phyloP scores from a whole-genome alignment of 1,284 basidiomycete genomes.

The Moesziomyces globuligerus region DNA sequence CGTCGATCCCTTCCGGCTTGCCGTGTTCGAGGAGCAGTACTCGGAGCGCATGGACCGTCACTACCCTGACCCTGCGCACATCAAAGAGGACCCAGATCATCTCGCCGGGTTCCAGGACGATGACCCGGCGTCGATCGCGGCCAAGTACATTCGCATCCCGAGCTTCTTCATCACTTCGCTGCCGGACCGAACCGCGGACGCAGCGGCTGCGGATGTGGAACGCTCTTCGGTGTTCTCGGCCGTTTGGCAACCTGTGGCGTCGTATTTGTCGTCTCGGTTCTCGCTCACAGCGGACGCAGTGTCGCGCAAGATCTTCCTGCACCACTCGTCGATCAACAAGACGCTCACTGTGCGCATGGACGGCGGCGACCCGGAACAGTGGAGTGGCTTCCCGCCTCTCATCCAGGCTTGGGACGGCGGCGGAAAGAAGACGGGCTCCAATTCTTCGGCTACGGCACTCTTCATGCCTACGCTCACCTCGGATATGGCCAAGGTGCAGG shows the following conservation, averaged over 20 bases:
- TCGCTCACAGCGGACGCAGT: conserved; percentile 14
- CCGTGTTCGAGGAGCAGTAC: conserved; percentile 47
- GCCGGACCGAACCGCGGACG: conserved; percentile 12
- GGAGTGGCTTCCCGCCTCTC: conserved; percentile 44
- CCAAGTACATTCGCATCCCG: conserved; percentile 31
- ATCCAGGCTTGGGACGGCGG: conserved; percentile 45
- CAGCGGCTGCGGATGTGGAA: background rate
- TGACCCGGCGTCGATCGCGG: conserved; percentile 10
- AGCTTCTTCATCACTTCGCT: conserved; percentile 49
- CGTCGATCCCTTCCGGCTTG: conserved; percentile 45
- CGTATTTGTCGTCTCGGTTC: conserved; percentile 5
- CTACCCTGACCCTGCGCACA: conserved; percentile 22
- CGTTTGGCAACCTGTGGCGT: conserved; percentile 27
- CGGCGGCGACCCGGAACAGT: conserved; percentile 27
- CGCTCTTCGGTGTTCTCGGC: conserved; percentile 25
- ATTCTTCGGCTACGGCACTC: conserved; percentile 32
- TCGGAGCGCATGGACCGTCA: conserved; percentile 31
- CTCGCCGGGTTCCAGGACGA: conserved; percentile 34
- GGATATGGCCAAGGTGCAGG: conserved; percentile 23
- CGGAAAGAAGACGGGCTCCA: conserved; percentile 38
- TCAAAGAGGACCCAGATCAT: conserved; percentile 25
- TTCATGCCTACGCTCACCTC: conserved; percentile 21
- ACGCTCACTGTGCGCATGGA: conserved; percentile 34
- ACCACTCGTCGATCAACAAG: conserved; percentile 44
- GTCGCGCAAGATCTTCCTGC: conserved; percentile 30